Evolutionary conservation across 2,329 filamentous ascomycete species (phyloP), one percentile per base, ranked within the genome.

Genomic region (Chalara sp.): DNA sequence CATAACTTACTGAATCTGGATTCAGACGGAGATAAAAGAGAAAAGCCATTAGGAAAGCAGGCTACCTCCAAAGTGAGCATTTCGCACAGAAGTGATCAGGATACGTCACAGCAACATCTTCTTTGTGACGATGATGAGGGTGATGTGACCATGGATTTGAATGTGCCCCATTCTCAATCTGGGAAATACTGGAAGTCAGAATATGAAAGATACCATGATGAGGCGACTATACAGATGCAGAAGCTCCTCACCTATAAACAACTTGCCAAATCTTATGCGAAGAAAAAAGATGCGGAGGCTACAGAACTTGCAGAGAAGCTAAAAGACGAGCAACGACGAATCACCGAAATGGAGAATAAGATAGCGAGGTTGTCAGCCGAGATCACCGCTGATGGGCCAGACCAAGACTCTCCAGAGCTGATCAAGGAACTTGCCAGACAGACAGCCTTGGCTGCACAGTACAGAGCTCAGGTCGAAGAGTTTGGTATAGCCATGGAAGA

Each of bases 121-220:
- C 31, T 50, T n/a, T 68, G 69, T 37, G 64, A 68, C 33, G 51
- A 58, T 31, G 70, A 69, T 58, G 77, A 80, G 47, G 73, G 76
- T 49, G 84, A 89, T 59, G 70, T 83, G 51, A 89, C 86, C 0
- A 69, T 84, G 45, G 86, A 90, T 60, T 70, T 89, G 46, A 84
- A 85, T 55, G 83, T 88, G 60, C 87, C 87, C 6, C 79, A 83
- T 56, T 89, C 86, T 2, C 79, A 85, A 53, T 89, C 86, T 4
- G 87, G 86, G 6, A 82, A 79, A 60, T 90, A 87, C 67, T 92
- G 87, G 87, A 91, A 91, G 68, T 76, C 80, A 29, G 80, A 89
- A 62, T 91, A 87, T 60, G 78, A 88, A 58, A 78, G 76, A 49
- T 92, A 91, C 62, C 82, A 87, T 46, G 75, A 80, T 43, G 84